These are phyloP conservation scores for Ceratocystiopsis minuta DNA, from an alignment of 2,329 filamentous ascomycete genomes.

Conservation along the genomic window DNA sequence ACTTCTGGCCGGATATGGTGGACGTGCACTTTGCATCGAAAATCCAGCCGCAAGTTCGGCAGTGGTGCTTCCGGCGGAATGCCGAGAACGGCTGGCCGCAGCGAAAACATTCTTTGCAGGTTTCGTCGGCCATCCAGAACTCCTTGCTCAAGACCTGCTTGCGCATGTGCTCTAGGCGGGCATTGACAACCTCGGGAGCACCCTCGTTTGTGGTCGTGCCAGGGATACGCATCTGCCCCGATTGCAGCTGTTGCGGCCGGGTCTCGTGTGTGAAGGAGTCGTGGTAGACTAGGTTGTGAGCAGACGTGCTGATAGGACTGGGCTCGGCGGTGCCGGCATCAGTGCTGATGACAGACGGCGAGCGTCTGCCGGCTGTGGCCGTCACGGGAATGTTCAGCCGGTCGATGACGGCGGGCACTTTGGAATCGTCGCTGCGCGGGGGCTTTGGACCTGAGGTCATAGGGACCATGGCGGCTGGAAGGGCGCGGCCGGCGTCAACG, in stretches of 20 bases:
- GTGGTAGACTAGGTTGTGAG: slow-evolving; percentile 39
- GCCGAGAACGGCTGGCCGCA: slow-evolving; percentile 84
- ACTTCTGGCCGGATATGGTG: slow-evolving; percentile 71
- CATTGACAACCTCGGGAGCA: slow-evolving; percentile 39
- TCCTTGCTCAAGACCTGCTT: slow-evolving; percentile 84
- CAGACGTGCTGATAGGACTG: slow-evolving; percentile 38
- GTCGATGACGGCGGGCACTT: slow-evolving; percentile 34
- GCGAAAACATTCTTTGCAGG: slow-evolving; percentile 89
- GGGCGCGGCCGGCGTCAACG: too few species aligned
- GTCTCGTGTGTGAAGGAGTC: slow-evolving; percentile 34
- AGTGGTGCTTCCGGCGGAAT: slow-evolving; percentile 92
- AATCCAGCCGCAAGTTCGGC: slow-evolving; percentile 90
- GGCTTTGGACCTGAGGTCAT: not conserved
- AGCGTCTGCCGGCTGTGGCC: slow-evolving; percentile 24
- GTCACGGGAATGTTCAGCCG: slow-evolving; percentile 30
- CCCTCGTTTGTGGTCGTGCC: slow-evolving; percentile 39
- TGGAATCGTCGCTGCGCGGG: slow-evolving; percentile 16
- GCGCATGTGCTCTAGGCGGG: slow-evolving; percentile 52
- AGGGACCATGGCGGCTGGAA: too few species aligned
- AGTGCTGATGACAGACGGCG: slow-evolving; percentile 31
- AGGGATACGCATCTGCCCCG: slow-evolving; percentile 32
- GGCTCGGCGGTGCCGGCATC: slow-evolving; percentile 38
- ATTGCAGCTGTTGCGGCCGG: slow-evolving; percentile 24
- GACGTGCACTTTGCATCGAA: slow-evolving; percentile 94
- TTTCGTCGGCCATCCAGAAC: slow-evolving; percentile 99